phyloP scores from a whole-genome alignment of 1,139 yeast genomes.

The Hemisphaericaspora xylofermentans region DNA sequence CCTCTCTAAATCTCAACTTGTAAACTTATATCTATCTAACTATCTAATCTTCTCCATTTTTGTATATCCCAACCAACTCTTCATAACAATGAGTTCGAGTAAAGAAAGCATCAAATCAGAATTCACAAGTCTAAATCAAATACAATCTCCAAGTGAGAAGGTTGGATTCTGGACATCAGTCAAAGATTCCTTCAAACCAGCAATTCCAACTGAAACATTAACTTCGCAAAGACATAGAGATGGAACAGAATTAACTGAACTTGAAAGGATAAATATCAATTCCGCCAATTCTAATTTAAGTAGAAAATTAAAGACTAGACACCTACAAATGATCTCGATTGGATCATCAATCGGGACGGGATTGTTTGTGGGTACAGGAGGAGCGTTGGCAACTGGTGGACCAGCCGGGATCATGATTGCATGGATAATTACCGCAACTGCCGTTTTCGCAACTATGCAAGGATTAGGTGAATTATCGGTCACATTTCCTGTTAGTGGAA shows the following conservation, averaged over 20 bases:
- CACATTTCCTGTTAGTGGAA: constrained; percentile 42
- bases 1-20: background rate
- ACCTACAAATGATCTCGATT: constrained; percentile 66
- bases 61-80: background rate
- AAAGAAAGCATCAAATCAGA: constrained; percentile 1
- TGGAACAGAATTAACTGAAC: constrained; percentile 26
- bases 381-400: constrained; percentile 53
- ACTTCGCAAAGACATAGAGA: constrained; percentile 18
- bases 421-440: constrained; percentile 31
- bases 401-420: constrained; percentile 66
- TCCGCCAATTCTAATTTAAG: constrained; percentile 42
- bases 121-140: background rate
- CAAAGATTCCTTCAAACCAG: constrained; percentile 38
- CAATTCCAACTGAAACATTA: constrained; percentile 20
- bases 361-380: constrained; percentile 32
- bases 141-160: background rate
- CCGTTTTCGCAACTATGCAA: constrained; percentile 37
- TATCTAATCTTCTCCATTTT: background rate
- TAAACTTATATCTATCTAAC: too few species aligned
- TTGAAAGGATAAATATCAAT: constrained; percentile 36
- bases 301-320: constrained; percentile 34
- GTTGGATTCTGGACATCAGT: constrained; percentile 26
- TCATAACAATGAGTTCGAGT: constrained; percentile 1
- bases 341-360: constrained; percentile 80
- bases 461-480: constrained; percentile 41